Evolutionary conservation across 2,329 filamentous ascomycete species (phyloP).

Genomic region (Exserohilum rostratum): DNA sequence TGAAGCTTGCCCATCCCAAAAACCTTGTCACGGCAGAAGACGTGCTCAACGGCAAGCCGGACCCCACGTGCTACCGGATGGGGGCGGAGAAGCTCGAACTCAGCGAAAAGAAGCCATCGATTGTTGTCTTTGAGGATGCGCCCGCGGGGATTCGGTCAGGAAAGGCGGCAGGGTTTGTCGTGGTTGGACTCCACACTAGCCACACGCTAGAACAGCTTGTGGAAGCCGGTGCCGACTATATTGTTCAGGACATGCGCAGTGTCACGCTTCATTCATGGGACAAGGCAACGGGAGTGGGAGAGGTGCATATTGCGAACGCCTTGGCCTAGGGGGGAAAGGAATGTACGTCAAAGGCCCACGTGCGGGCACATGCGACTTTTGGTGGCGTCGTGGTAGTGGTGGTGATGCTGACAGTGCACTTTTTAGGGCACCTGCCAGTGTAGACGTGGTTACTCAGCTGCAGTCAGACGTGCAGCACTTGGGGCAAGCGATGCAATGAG

Average conservation of each 20-base stretch:
- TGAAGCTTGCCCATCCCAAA: slow-evolving; percentile 55
- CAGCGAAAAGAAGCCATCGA: slow-evolving; percentile 48
- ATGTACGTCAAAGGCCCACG: slow-evolving; percentile 5
- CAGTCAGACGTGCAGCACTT: slow-evolving; percentile 19
- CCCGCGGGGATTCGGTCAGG: slow-evolving; percentile 83
- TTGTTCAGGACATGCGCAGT: slow-evolving; percentile 78
- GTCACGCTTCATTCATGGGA: slow-evolving; percentile 66
- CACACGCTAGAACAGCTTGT: slow-evolving; percentile 75
- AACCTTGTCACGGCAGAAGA: slow-evolving; percentile 58
- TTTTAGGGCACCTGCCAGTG: not conserved
- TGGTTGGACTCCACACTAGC: slow-evolving; percentile 83
- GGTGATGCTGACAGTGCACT: slow-evolving; percentile 7
- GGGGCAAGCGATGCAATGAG: slow-evolving; percentile 8
- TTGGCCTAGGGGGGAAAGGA: slow-evolving; percentile 45
- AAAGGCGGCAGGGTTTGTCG: slow-evolving; percentile 83
- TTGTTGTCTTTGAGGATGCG: slow-evolving; percentile 87
- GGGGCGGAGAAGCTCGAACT: slow-evolving; percentile 52
- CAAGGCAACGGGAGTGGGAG: slow-evolving; percentile 63
- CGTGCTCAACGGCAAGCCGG: slow-evolving; percentile 57
- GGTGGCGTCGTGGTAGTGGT: slow-evolving; percentile 2
- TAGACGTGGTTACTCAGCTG: slow-evolving; percentile 20
- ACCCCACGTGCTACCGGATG: slow-evolving; percentile 57
- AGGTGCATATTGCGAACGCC: slow-evolving; percentile 71
- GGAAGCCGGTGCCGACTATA: slow-evolving; percentile 83
- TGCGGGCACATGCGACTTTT: slow-evolving; percentile 3